Base-by-base conservation (phyloP, 306 rosid species). In the Biancaea sappan region DNA sequence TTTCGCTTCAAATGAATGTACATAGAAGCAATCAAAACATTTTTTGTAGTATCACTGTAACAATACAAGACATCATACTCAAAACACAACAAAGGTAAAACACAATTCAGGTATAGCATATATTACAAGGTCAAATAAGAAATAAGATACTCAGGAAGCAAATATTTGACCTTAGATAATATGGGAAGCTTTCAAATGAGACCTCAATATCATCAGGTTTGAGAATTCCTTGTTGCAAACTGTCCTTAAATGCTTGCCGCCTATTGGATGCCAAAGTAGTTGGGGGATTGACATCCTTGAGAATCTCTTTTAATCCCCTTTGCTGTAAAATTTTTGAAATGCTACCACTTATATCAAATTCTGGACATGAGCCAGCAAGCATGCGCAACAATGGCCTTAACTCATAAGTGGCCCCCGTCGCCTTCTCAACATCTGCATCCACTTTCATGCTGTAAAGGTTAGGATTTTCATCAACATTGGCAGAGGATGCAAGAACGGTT, bases 1-100 rank as follows among this genome's bases (percentile, higher is more conserved):
- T 83, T 77, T 66, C 88, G 81, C 92, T 88, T 94, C 86, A 94
- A 84, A 86, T 89, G 94, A 82, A 91, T 83, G 84, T 88, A 84
- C 21, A 85, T 82, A 13, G 96, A 88, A 56, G 91, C 82, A 59
- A 88, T 77, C 85, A 94, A 76, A 66, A 86, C 84, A 61, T 81
- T 90, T 80, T 88, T 94, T 34, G 97, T 94, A 21, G 97, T 80
- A 32, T 94, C 96, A 78, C 98, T 94, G 96, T 29, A 75, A 81
- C 69, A 48, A 69, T 16, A 54, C 50, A 66, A 63, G 73, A 77
- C 50, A 71, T 71, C 66, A 73, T 41, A 65, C 16, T 18, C 66
- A 68, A 32, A 61, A 48, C 34, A 44, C 16, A 18, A 34, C 66
- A 22, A 22, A 46, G 62, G 53, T 57, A 16, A 10, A 41, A 44